Conservation (phyloP, 441 rosid species). For the Populus hybrid region DNA sequence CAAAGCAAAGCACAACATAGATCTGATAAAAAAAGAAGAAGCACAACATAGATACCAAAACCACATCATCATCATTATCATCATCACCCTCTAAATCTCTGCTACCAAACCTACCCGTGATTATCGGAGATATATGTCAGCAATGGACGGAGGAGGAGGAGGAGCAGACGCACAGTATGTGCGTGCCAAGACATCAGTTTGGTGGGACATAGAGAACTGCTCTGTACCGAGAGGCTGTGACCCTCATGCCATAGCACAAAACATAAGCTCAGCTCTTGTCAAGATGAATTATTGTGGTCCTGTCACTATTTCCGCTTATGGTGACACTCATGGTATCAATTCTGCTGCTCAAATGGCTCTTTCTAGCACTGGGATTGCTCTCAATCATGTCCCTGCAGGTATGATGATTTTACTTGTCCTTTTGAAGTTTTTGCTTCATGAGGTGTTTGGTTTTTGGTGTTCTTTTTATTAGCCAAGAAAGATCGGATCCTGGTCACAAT, state of each 20-base stretch:
- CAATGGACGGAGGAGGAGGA: conserved; percentile 9
- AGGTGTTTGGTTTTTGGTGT: not conserved
- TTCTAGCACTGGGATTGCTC: conserved; percentile 82
- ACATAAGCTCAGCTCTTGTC: conserved; percentile 71
- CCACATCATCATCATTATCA: not conserved
- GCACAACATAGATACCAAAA: not conserved
- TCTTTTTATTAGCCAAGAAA: not conserved
- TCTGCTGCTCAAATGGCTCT: conserved; percentile 66
- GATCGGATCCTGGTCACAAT: not conserved
- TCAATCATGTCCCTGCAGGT: conserved; percentile 95
- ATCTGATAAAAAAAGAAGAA: too few relatives aligned
- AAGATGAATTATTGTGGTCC: conserved; percentile 71
- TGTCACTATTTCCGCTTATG: conserved; percentile 83
- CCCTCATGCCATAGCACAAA: conserved; percentile 74
- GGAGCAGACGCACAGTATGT: conserved; percentile 57
- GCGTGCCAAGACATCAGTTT: conserved; percentile 73
- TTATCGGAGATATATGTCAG: not conserved
- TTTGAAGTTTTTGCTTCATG: not conserved
- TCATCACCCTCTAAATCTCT: not conserved
- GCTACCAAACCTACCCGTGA: not conserved
- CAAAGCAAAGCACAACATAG: not conserved
- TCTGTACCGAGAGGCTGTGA: conserved; percentile 70
- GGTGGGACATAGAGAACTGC: conserved; percentile 98
- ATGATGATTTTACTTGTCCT: not conserved
- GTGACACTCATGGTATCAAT: conserved; percentile 70